Percentiles rank a stretch among this genome's conserved stretches.
Evolutionary conservation across 768 basidiomycete genomes (phyloP).

Genomic region (Nevesoporus exiguus): DNA sequence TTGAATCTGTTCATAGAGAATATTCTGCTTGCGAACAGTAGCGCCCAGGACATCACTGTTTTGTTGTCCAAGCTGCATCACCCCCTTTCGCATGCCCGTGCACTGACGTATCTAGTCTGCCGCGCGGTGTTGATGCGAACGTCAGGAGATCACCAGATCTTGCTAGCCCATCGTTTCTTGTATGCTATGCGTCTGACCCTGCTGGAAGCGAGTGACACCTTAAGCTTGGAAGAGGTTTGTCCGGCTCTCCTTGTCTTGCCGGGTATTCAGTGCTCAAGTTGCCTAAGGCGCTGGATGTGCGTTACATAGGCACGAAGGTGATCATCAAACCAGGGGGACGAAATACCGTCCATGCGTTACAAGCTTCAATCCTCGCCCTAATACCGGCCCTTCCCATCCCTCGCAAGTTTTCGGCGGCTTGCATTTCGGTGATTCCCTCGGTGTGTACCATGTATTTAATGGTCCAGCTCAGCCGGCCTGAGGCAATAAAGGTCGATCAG

Average conservation of each 20-base stretch:
- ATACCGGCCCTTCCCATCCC: conserved; percentile 49
- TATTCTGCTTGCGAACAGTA: conserved; percentile 51
- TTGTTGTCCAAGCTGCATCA: conserved; percentile 53
- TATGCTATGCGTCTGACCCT: conserved; percentile 43
- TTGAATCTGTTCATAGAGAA: conserved; percentile 46
- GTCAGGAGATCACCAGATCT: conserved; percentile 57
- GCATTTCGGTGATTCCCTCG: conserved; percentile 41
- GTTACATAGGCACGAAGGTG: conserved; percentile 44
- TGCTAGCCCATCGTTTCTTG: conserved; percentile 48
- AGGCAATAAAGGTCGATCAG: conserved; percentile 16
- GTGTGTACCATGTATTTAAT: conserved; percentile 27
- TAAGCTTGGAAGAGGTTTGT: conserved; percentile 31
- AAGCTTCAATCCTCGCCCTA: conserved; percentile 51
- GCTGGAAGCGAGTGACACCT: conserved; percentile 43
- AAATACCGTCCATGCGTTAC: conserved; percentile 53
- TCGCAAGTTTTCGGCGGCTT: conserved; percentile 37
- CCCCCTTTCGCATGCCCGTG: conserved; percentile 47
- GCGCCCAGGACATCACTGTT: conserved; percentile 40
- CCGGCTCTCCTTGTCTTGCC: not conserved
- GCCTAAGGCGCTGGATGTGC: conserved; percentile 43
- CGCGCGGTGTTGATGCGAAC: conserved; percentile 55
- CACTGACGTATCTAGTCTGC: conserved; percentile 60
- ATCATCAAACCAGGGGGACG: conserved; percentile 59
- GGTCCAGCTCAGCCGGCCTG: not conserved
- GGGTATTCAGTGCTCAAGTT: conserved; percentile 1